Base-by-base conservation (phyloP, 176 grass and related monocot species). In the Cenchrus purpureus region DNA sequence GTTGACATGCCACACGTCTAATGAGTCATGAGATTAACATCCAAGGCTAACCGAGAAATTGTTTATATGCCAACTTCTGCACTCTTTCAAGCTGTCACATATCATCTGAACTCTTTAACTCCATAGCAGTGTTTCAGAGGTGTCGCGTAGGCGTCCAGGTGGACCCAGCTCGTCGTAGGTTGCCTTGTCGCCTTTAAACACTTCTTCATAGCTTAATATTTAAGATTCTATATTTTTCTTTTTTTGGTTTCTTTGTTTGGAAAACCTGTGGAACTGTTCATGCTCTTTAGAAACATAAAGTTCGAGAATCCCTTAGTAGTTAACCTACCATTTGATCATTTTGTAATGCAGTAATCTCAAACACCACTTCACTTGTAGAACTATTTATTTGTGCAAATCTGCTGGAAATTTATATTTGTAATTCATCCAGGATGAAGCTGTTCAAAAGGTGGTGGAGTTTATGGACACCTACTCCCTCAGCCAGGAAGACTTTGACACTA, bases 391-490 rank as follows among this genome's bases (percentile, higher is more conserved):
- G 29, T 78, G 28, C 22, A 79, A 79, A 68, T 60, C 20, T 83
- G 7, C 42, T 73, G 31, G 29, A 45, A 79, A 63, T 82, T 87
- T 84, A 65, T 71, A 76, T 81, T 84, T 87, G 17, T 70, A 68
- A 79, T 74, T 81, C 13, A 56, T 28, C 29, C 85, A 98, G 96
- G 97, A 97, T 77, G 90, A 86, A 87, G 97, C 94, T 80, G 94
- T 99, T 81, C 76, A 86, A 68, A 92, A 89, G 31, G 97, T 99
- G 19, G 93, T 99, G 63, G 88, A 99, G 71, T 92, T 99, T 81
- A 97, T 99, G 97, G 97, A 97, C 57, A 86, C 90, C 28, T 99
- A 99, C 83, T 99, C 94, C 77, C 90, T 99, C 88, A 99, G 81
- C 79, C 93, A 96, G 87, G 97, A 99, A 84, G 97, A 99, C 40